Conservation (phyloP, 139 green algal genomes). For the Zygnema cylindricum region DNA sequence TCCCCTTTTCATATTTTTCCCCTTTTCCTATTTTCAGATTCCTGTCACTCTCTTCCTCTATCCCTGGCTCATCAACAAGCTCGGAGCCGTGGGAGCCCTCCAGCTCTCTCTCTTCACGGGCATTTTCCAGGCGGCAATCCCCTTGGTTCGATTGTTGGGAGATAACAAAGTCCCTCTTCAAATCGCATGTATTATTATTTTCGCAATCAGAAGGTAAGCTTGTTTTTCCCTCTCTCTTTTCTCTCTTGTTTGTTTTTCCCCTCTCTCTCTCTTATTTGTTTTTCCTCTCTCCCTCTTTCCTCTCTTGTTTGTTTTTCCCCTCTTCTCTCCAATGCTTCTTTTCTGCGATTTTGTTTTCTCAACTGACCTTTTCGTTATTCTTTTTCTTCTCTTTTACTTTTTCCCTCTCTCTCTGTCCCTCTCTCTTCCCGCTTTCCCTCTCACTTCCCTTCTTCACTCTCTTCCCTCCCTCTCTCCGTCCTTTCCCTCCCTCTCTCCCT, state of each 20-base stretch:
- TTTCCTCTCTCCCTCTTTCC: too few relatives aligned
- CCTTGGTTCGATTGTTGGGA: neutral
- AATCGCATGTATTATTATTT: neutral
- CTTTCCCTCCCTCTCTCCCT: neutral
- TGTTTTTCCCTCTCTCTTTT: too few relatives aligned
- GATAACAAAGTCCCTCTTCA: neutral
- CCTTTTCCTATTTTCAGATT: too few relatives aligned
- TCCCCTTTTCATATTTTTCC: too few relatives aligned
- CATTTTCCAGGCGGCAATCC: neutral
- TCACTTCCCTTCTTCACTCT: neutral
- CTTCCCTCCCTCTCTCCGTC: neutral
- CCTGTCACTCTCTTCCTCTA: neutral
- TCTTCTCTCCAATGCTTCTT: too few relatives aligned
- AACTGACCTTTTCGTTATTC: too few relatives aligned
- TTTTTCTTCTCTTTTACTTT: neutral
- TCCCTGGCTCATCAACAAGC: neutral
- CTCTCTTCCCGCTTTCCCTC: neutral
- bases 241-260: too few relatives aligned
- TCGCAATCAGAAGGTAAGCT: neutral
- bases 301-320: too few relatives aligned
- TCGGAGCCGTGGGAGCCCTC: neutral
- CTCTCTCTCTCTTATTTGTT: too few relatives aligned
- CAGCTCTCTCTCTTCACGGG: neutral
- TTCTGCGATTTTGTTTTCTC: too few relatives aligned
- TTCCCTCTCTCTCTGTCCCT: neutral